A percentile compares a stretch with the other conserved stretches of the same genome.
Evolutionary conservation across 2,329 filamentous ascomycete genomes (phyloP).

Genomic region (Chrysoporthe austroafricana): DNA sequence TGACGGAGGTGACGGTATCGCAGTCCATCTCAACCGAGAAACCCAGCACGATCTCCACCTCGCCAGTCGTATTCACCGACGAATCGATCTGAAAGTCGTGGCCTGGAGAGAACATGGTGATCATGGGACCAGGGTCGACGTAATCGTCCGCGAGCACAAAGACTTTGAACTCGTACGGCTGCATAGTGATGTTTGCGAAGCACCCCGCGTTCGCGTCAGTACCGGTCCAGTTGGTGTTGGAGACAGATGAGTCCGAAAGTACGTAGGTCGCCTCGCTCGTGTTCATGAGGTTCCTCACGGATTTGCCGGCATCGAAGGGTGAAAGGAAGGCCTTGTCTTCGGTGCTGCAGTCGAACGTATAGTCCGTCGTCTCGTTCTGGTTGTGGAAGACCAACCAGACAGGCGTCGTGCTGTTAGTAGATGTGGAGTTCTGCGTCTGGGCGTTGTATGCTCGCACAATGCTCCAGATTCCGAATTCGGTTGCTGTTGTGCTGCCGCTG

Average conservation of each 20-base stretch:
- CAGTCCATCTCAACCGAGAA: slow-evolving; percentile 66
- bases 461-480: slow-evolving; percentile 59
- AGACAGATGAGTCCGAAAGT: slow-evolving; percentile 49
- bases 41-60: slow-evolving; percentile 51
- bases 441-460: slow-evolving; percentile 55
- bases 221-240: slow-evolving; percentile 26
- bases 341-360: slow-evolving; percentile 45
- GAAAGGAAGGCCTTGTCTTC: slow-evolving; percentile 55
- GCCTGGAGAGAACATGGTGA: slow-evolving; percentile 62
- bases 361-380: slow-evolving; percentile 52
- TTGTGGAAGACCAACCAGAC: slow-evolving; percentile 56
- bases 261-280: slow-evolving; percentile 43
- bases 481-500: slow-evolving; percentile 43
- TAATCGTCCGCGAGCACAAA: slow-evolving; percentile 59
- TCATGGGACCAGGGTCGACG: slow-evolving; percentile 55
- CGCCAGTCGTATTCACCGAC: slow-evolving; percentile 37
- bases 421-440: slow-evolving; percentile 53
- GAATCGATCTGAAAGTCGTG: slow-evolving; percentile 59
- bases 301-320: slow-evolving; percentile 56
- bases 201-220: slow-evolving; percentile 47
- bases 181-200: slow-evolving; percentile 53
- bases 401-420: slow-evolving; percentile 49
- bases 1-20: slow-evolving; percentile 49
- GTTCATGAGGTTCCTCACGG: slow-evolving; percentile 62
- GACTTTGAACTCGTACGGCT: slow-evolving; percentile 60